Base-by-base conservation (phyloP, 2,329 filamentous ascomycete genomes). In the Scorias spongiosa region DNA sequence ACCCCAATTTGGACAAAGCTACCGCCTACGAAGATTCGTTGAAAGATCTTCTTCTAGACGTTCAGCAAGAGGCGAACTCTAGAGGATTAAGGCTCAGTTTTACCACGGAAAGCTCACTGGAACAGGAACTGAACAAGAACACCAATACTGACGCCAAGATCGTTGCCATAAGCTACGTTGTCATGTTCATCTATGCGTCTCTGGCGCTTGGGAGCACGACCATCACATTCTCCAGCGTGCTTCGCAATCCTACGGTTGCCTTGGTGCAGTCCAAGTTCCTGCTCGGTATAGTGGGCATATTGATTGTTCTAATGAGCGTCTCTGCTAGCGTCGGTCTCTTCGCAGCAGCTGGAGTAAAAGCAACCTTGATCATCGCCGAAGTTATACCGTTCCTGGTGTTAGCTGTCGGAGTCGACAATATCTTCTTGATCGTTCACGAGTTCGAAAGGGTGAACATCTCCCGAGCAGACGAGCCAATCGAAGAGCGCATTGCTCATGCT, bases 101-200 rank as follows among this genome's bases (percentile, higher is more conserved):
- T 71, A 93, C 80, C 41, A 93, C 91, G 0, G 91, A 98, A 65
- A 84, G 89, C 63, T 95, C 88, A 62, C 68, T 98, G 48, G 89
- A 96, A 60, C 76, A 95, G 59, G 91, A 98, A 59, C 72, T 98
- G 46, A 98, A 95, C 69, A 94, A 96, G 66, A 93, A 87, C 32
- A 95, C 87, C 41, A 98, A 98, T 63, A 96, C 91, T 0, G 91
- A 98, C 62, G 93, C 89, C 39, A 95, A 89, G 62, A 98, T 98
- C 55, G 79, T 98, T 18, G 78, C 89, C 43, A 81, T 98, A 64
- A 96, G 89, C 70, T 98, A 98, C 65, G 74, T 96, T 50, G 85
- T 95, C 67, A 98, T 98, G 91, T 98, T 98, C 64, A 66, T 98
- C 49, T 98, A 98, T 58, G 91, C 88, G 3, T 96, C 89, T 5